Evolutionary conservation across 768 basidiomycete genomes (phyloP), one percentile per base, ranked within the genome.

Genomic region (Suillus occidentalis): DNA sequence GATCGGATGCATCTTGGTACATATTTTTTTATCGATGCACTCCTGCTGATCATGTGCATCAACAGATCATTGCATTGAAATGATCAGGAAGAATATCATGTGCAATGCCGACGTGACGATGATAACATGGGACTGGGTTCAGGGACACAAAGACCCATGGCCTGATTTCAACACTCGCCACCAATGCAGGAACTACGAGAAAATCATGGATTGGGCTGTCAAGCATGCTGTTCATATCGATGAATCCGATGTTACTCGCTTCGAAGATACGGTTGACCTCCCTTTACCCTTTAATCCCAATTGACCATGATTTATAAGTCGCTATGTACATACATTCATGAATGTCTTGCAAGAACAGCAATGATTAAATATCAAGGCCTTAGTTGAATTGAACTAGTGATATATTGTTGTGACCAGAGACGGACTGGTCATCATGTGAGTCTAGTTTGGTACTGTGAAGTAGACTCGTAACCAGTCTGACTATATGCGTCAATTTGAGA

Each of bases 111-210:
- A 68, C 45, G 28, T 63, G 20, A 63, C 57, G 12, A 66, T 66
- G 65, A 62, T 68, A 18, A 20, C 47, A 14, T 68, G 65, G 61
- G 58, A 66, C 52, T 66, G 67, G 67, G 45, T 68, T 20, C 18
- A 50, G 3, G 25, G 25, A 18, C 16, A 50, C 50, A 14, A 9
- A 7, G 8, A 9, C 14, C 25, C 50, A 16, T 50, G 25, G 14
- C 50, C 50, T 28, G 25, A 31, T 14, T 50, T 28, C 49, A 50
- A 50, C 14, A 50, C 14, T 0, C 14, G 50, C 16, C 50, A 63
- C 37, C 63, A 57, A 20, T 63, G 58, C 57, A 63, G 55, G 25
- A 31, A 42, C 13, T 40, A 20, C 45, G 62, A 63, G 28, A 61
- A 61, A 37, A 56, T 56, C 4, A 55, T 61, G 49, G 60, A 61